A percentile compares a stretch with the other conserved stretches of the same genome.
Evolutionary conservation across 192 early-diverging fungal genomes (phyloP).

Genomic region (Pecoramyces ruminantium): DNA sequence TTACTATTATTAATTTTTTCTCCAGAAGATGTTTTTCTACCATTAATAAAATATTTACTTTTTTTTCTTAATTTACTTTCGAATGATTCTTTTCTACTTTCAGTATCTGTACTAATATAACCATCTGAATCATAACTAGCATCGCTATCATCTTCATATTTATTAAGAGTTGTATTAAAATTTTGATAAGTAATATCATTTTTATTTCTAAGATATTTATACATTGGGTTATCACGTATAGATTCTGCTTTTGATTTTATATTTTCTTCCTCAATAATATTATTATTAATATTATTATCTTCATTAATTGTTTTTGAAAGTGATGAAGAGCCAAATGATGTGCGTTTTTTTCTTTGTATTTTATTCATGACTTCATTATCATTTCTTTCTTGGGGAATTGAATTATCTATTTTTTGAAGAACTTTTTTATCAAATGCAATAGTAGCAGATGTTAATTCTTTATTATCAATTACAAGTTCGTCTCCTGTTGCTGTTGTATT

Average conservation of each 20-base stretch:
- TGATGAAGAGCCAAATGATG: not conserved
- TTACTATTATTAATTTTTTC: not conserved
- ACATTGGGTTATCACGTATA: not conserved
- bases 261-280: not conserved
- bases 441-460: not conserved
- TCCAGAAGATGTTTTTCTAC: not conserved
- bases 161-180: not conserved
- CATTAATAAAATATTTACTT: not conserved
- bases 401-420: not conserved
- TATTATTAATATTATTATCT: not conserved
- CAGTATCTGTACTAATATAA: not conserved
- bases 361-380: not conserved
- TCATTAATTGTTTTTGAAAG: not conserved
- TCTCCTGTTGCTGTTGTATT: not conserved
- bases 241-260: not conserved
- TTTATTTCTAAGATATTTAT: not conserved
- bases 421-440: not conserved
- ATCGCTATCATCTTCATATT: not conserved
- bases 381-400: not conserved
- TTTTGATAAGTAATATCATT: not conserved
- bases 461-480: not conserved
- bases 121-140: not conserved
- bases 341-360: not conserved
- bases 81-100: not conserved
- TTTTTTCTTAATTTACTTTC: not conserved